A percentile compares a stretch with the other conserved stretches of the same genome.
Evolutionary conservation across 1,284 basidiomycete genomes (phyloP).

Genomic region (Coniophora puteana): DNA sequence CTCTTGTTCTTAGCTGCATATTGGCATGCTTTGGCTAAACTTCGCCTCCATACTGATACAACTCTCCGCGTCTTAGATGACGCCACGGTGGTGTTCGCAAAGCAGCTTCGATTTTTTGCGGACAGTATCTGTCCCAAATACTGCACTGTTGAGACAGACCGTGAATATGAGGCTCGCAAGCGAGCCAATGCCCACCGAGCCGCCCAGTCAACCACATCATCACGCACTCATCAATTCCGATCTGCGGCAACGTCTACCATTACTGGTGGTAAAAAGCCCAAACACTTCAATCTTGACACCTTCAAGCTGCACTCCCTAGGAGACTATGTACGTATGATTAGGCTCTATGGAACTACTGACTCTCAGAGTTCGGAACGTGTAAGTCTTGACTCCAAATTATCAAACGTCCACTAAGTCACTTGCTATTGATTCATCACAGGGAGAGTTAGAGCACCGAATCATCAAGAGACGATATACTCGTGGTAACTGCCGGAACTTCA

Average conservation of each 20-base stretch:
- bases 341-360: slow-evolving; percentile 16
- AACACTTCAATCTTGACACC: slow-evolving; percentile 20
- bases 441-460: slow-evolving; percentile 9
- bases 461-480: slow-evolving; percentile 13
- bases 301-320: slow-evolving; percentile 23
- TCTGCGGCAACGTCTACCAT: no score
- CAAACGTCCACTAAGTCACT: not conserved
- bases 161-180: slow-evolving; percentile 1
- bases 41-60: slow-evolving; percentile 16
- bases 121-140: slow-evolving; percentile 3
- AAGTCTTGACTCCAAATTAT: no score
- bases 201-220: not conserved
- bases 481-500: slow-evolving; percentile 9
- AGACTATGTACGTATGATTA: slow-evolving; percentile 14
- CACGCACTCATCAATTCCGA: no score
- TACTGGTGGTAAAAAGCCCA: not conserved
- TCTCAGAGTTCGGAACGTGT: slow-evolving; percentile 13
- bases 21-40: slow-evolving; percentile 25
- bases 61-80: slow-evolving; percentile 2
- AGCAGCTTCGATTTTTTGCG: slow-evolving; percentile 9
- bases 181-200: not conserved
- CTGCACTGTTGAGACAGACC: slow-evolving; percentile 8
- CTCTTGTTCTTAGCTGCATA: slow-evolving; percentile 14
- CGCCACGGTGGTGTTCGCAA: not conserved
- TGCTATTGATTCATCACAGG: slow-evolving; percentile 12